Conservation (phyloP, 495 filamentous ascomycete species). For the Penicillium paradoxum region DNA sequence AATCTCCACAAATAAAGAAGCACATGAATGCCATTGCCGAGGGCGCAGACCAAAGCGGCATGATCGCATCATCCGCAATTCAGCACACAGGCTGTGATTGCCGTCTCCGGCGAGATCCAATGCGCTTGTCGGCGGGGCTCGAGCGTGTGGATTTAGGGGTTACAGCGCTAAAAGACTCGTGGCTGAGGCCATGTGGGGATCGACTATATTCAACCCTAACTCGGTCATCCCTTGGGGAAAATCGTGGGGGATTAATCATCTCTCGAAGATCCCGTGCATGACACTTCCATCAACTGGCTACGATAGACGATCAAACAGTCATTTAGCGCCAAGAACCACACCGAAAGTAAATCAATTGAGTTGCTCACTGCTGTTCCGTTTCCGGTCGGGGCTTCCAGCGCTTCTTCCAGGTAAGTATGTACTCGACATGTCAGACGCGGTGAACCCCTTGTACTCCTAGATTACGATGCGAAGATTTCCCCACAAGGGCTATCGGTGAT, state of each 20-base stretch:
- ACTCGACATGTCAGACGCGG: not conserved
- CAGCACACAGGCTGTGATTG: not conserved
- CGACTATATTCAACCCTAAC: not conserved
- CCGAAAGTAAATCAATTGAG: not conserved
- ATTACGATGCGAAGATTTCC: too few relatives aligned
- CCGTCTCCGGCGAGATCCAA: conserved; percentile 3
- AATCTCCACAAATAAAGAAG: too few relatives aligned
- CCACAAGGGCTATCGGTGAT: not conserved
- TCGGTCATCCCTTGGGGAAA: not conserved
- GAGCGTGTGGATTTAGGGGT: conserved; percentile 5
- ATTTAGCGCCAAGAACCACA: not conserved
- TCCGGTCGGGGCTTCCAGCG: not conserved
- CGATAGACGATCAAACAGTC: not conserved
- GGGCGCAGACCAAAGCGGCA: not conserved
- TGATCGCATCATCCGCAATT: not conserved
- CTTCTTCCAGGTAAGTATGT: not conserved
- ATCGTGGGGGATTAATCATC: not conserved
- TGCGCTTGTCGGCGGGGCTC: conserved; percentile 1
- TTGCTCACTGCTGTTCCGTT: not conserved
- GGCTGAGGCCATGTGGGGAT: conserved; percentile 21
- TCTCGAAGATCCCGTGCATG: conserved; percentile 2
- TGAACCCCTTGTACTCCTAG: not conserved
- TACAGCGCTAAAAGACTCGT: conserved; percentile 12
- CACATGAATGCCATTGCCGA: too few relatives aligned
- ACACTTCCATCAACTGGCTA: not conserved